These are phyloP conservation scores for Colletotrichum lupini DNA, from an alignment of 2,329 filamentous ascomycete genomes.

Conservation along the genomic window DNA sequence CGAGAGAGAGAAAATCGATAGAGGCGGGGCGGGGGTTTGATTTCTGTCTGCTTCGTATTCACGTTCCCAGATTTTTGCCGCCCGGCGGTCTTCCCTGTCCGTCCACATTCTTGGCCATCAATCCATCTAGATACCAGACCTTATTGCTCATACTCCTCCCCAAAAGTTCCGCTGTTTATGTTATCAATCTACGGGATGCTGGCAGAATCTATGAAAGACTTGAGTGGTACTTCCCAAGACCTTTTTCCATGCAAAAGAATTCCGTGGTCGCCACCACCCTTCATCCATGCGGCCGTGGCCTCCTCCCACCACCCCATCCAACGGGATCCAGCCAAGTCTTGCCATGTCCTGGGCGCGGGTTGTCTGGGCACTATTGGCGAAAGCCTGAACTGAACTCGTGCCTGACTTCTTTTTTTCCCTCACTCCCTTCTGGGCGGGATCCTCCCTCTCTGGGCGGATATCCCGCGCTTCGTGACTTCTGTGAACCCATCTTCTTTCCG, in stretches of 20 bases:
- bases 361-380: not conserved
- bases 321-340: not conserved
- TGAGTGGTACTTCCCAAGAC: constrained; percentile 11
- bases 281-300: not conserved
- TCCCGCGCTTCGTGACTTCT: not conserved
- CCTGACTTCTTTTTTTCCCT: not conserved
- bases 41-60: constrained; percentile 11
- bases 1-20: not conserved
- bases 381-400: not conserved
- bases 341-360: constrained; percentile 10
- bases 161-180: not conserved
- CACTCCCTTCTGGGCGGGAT: not conserved
- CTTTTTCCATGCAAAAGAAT: not conserved
- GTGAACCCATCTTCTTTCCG: not conserved
- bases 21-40: too few relatives aligned
- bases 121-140: not conserved
- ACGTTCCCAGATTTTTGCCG: not conserved
- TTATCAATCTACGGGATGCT: not conserved
- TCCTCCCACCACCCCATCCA: not conserved
- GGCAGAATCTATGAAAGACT: not conserved
- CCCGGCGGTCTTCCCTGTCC: constrained; percentile 1
- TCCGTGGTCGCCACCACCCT: constrained; percentile 17
- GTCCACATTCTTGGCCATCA: not conserved
- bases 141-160: not conserved
- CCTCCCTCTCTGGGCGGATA: not conserved